phyloP scores from a whole-genome alignment of 352 stramenopile genomes.

The Phytophthora meadii region DNA sequence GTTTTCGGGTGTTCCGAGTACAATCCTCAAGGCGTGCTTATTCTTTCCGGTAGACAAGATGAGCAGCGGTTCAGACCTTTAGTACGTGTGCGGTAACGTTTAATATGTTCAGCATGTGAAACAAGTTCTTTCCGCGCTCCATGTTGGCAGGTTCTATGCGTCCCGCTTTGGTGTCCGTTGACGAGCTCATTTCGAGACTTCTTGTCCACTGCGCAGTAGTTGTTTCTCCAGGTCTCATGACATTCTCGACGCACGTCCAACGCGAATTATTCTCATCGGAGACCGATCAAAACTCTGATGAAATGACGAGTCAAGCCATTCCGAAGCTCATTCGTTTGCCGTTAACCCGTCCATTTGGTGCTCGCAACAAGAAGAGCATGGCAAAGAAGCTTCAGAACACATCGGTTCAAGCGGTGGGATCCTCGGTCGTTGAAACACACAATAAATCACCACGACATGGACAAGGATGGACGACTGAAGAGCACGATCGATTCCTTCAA shows the following conservation, averaged over 20 bases:
- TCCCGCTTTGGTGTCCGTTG: background rate
- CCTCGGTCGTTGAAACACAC: background rate
- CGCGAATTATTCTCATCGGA: slow-evolving; percentile 4
- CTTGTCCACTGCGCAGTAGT: background rate
- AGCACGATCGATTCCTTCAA: slow-evolving; percentile 8
- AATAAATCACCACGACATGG: background rate
- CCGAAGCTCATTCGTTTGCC: slow-evolving; percentile 1
- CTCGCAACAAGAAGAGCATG: background rate
- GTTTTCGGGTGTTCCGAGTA: no score
- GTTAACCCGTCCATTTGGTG: background rate
- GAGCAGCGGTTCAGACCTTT: no score
- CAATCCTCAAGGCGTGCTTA: no score
- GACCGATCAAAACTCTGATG: background rate
- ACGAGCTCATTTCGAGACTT: slow-evolving; percentile 3
- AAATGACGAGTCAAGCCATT: background rate
- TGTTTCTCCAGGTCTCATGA: background rate
- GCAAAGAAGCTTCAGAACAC: background rate
- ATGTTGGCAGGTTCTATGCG: background rate
- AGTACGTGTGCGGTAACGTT: no score
- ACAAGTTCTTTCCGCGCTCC: background rate
- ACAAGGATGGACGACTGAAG: background rate
- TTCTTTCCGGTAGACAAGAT: no score
- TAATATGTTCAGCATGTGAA: slow-evolving; percentile 1
- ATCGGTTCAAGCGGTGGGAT: background rate
- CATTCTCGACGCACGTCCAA: slow-evolving; percentile 2